Evolutionary conservation across 2,329 filamentous ascomycete species (phyloP).

Genomic region (Ophiostoma fasciatum): DNA sequence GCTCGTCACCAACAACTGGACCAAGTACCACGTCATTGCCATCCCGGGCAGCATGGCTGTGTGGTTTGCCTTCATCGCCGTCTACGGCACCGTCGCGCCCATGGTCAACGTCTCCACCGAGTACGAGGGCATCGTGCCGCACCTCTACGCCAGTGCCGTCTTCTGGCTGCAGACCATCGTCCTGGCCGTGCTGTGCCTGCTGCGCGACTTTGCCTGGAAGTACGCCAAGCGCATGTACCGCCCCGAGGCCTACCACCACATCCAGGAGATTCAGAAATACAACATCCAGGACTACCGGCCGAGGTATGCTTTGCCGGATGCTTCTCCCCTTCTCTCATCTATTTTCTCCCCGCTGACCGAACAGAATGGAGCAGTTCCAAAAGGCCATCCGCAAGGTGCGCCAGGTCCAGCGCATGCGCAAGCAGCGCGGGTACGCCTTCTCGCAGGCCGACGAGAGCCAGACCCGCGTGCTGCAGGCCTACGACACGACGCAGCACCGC

Average conservation of each 20-base stretch:
- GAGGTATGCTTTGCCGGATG: slow-evolving; percentile 52
- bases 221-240: slow-evolving; percentile 96
- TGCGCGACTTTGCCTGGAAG: slow-evolving; percentile 91
- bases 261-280: slow-evolving; percentile 99
- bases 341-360: neutral
- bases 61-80: slow-evolving; percentile 81
- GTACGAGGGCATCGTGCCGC: slow-evolving; percentile 70
- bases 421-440: slow-evolving; percentile 96
- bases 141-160: slow-evolving; percentile 63
- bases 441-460: slow-evolving; percentile 95
- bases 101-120: slow-evolving; percentile 69
- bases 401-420: slow-evolving; percentile 97
- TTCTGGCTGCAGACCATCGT: slow-evolving; percentile 88
- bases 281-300: slow-evolving; percentile 98
- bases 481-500: slow-evolving; percentile 87
- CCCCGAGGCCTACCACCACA: slow-evolving; percentile 91
- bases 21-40: slow-evolving; percentile 89
- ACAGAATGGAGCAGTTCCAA: slow-evolving; percentile 97
- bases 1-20: slow-evolving; percentile 94
- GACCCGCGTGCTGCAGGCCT: slow-evolving; percentile 87
- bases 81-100: slow-evolving; percentile 76
- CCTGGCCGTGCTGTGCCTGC: slow-evolving; percentile 65
- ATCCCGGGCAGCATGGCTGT: slow-evolving; percentile 87
- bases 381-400: slow-evolving; percentile 97
- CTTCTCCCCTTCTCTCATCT: neutral